phyloP scores from a whole-genome alignment of 371 early-diverging fungal species.

The Lichtheimia ramosa region DNA sequence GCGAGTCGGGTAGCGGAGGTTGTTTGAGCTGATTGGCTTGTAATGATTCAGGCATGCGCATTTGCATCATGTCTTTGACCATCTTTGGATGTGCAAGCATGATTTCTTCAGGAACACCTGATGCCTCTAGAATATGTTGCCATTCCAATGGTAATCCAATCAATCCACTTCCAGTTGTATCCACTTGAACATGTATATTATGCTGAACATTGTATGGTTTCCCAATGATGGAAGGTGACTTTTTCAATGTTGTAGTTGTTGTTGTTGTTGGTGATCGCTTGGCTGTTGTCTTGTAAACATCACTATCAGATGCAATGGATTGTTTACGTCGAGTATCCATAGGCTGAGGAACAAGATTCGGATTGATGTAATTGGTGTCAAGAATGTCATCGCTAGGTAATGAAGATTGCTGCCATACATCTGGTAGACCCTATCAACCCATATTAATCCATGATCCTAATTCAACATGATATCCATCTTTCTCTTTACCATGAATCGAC shows the following conservation, averaged over 20 bases:
- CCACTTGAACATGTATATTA: constrained; percentile 60
- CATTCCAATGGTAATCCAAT: constrained; percentile 61
- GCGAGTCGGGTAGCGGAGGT: constrained; percentile 14
- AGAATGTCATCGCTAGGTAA: constrained; percentile 65
- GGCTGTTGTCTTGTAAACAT: not conserved
- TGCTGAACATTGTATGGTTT: constrained; percentile 67
- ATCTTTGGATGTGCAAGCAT: constrained; percentile 54
- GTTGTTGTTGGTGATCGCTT: not conserved
- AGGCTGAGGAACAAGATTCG: constrained; percentile 60
- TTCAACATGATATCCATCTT: not conserved
- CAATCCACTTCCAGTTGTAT: constrained; percentile 38
- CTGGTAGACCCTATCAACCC: constrained; percentile 55
- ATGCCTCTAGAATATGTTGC: constrained; percentile 54
- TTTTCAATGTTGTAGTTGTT: constrained; percentile 2
- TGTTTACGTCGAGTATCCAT: constrained; percentile 13
- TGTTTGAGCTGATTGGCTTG: constrained; percentile 20
- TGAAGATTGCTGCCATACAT: constrained; percentile 61
- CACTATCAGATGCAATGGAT: not conserved
- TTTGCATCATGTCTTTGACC: constrained; percentile 53
- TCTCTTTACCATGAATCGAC: constrained; percentile 58
- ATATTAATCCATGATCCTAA: not conserved
- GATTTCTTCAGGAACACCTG: constrained; percentile 56
- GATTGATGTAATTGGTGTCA: constrained; percentile 64
- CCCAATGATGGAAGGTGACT: constrained; percentile 43
- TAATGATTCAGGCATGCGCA: constrained; percentile 53